These are phyloP conservation scores for Ogataea polymorpha DNA, from an alignment of 805 yeast species.

Conservation along the genomic window DNA sequence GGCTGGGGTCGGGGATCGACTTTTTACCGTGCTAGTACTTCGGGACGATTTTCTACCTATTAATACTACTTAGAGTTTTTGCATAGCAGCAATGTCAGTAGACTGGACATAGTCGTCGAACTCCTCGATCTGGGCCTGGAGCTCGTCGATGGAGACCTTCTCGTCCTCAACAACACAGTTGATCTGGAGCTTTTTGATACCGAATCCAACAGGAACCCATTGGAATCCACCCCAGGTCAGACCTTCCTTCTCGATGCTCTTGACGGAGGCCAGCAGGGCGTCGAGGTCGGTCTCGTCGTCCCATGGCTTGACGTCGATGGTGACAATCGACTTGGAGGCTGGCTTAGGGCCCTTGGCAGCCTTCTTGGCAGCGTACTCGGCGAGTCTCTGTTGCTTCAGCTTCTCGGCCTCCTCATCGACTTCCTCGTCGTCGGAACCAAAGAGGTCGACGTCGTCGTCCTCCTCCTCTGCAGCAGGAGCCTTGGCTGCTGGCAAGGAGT, in stretches of 20 bases:
- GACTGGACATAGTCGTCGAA: constrained; percentile 99
- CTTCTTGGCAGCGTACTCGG: constrained; percentile 96
- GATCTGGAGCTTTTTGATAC: constrained; percentile 98
- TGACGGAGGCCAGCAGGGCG: constrained; percentile 80
- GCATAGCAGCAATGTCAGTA: constrained; percentile 98
- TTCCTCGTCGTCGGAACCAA: constrained; percentile 92
- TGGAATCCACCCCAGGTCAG: constrained; percentile 97
- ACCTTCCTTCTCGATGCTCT: constrained; percentile 86
- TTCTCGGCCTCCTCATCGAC: constrained; percentile 97
- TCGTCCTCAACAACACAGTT: constrained; percentile 98
- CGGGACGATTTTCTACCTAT: constrained; percentile 1
- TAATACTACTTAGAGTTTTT: constrained; percentile 67
- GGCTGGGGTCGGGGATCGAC: constrained; percentile 51
- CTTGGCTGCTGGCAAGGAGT: constrained; percentile 75
- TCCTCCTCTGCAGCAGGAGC: constrained; percentile 48
- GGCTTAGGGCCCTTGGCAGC: constrained; percentile 91
- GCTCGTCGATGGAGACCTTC: constrained; percentile 88
- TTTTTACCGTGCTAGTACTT: constrained; percentile 37
- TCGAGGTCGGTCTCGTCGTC: constrained; percentile 98
- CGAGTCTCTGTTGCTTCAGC: constrained; percentile 95
- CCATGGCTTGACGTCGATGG: constrained; percentile 99
- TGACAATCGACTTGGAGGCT: constrained; percentile 96
- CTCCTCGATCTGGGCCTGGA: constrained; percentile 74
- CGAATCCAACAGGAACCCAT: constrained; percentile 97
- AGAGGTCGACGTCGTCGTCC: constrained; percentile 90